phyloP scores from a whole-genome alignment of 1,139 yeast species.

The Saccharomyces hybrid region DNA sequence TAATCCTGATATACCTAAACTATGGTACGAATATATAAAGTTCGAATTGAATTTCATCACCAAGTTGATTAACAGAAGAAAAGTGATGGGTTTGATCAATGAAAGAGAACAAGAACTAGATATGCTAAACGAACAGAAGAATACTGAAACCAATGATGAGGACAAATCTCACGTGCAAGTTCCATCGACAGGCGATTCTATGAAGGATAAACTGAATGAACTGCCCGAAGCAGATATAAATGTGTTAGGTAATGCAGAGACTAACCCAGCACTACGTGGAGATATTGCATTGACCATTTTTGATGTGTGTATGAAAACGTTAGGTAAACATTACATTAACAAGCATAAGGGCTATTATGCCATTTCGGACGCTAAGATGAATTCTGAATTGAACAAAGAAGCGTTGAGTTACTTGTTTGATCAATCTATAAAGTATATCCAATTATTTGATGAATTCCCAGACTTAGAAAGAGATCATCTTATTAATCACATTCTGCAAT shows the following conservation, averaged over 20 bases:
- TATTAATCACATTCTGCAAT: slow-evolving; percentile 54
- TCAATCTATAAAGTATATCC: slow-evolving; percentile 42
- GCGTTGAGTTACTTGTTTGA: slow-evolving; percentile 35
- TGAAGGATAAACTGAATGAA: slow-evolving; percentile 57
- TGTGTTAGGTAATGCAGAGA: slow-evolving; percentile 75
- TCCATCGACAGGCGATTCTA: slow-evolving; percentile 44
- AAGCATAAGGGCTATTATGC: slow-evolving; percentile 31
- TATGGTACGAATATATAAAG: slow-evolving; percentile 84
- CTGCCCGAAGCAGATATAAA: slow-evolving; percentile 85
- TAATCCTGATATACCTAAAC: slow-evolving; percentile 60
- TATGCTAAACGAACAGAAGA: slow-evolving; percentile 35
- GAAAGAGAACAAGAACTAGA: slow-evolving; percentile 54
- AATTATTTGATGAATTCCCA: slow-evolving; percentile 56
- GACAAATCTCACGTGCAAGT: slow-evolving; percentile 41
- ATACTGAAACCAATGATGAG: slow-evolving; percentile 31
- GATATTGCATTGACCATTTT: slow-evolving; percentile 79
- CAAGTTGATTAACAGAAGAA: slow-evolving; percentile 74
- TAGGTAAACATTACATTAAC: slow-evolving; percentile 30
- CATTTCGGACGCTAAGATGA: slow-evolving; percentile 19
- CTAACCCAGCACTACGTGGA: slow-evolving; percentile 86
- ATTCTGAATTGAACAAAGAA: slow-evolving; percentile 24
- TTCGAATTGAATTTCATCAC: slow-evolving; percentile 83
- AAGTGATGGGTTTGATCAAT: slow-evolving; percentile 68
- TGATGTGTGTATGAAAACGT: slow-evolving; percentile 58
- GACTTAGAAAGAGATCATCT: slow-evolving; percentile 65